A percentile compares a stretch with the other conserved stretches of the same genome.
phyloP scores from a whole-genome alignment of 2,329 filamentous ascomycete genomes.

The Magnaporthales sp. region DNA sequence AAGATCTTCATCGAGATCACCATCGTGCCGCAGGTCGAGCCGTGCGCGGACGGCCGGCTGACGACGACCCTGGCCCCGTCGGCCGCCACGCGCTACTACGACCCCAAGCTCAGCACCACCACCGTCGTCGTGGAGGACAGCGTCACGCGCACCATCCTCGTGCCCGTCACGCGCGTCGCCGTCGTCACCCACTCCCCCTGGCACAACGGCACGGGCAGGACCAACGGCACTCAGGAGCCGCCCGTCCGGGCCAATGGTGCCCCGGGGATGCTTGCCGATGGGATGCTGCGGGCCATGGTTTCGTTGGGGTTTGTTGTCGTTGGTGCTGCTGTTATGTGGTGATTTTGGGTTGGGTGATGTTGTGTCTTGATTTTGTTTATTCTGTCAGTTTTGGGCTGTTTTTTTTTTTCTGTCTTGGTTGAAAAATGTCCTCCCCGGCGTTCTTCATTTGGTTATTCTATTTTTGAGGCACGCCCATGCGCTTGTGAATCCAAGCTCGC shows the following conservation, averaged over 20 bases:
- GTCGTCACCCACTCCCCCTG: background rate
- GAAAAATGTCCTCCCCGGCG: background rate
- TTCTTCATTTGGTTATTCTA: background rate
- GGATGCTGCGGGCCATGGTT: background rate
- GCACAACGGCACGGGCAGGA: background rate
- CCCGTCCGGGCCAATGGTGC: background rate
- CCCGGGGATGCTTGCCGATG: background rate
- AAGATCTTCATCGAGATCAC: constrained; percentile 2
- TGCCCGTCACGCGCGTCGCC: constrained; percentile 2
- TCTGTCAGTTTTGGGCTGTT: background rate
- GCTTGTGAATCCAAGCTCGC: background rate
- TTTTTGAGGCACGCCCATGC: background rate
- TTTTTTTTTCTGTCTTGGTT: background rate
- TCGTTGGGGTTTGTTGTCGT: background rate
- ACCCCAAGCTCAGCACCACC: constrained; percentile 5
- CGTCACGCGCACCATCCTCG: constrained; percentile 5
- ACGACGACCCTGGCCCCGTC: constrained; percentile 18
- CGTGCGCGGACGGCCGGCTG: constrained; percentile 23
- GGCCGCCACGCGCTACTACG: constrained; percentile 13
- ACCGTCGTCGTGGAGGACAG: constrained; percentile 3
- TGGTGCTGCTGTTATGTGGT: background rate
- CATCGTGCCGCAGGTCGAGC: background rate
- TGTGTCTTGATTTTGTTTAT: background rate
- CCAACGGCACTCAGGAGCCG: background rate
- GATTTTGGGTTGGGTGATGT: background rate